phyloP scores from a whole-genome alignment of 352 stramenopile genomes.

The Phytophthora aleatoria region DNA sequence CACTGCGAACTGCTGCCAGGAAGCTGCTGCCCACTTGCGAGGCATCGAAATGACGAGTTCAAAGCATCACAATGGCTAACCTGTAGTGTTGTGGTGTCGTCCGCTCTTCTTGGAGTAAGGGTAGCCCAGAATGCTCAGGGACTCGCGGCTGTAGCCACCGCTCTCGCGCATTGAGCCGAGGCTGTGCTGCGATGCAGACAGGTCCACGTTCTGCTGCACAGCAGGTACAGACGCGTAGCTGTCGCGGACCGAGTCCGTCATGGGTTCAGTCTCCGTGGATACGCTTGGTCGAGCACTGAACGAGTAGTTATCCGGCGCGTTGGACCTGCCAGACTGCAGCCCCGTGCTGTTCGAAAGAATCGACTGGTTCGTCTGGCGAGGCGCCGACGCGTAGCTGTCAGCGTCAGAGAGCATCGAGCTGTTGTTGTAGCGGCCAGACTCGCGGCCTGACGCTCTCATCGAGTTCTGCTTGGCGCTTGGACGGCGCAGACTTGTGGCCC shows the following conservation, averaged over 20 bases:
- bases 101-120: slow-evolving; percentile 80
- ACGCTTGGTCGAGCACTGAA: slow-evolving; percentile 20
- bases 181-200: slow-evolving; percentile 35
- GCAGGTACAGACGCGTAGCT: slow-evolving; percentile 25
- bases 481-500: slow-evolving; percentile 64
- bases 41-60: slow-evolving; percentile 20
- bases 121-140: slow-evolving; percentile 83
- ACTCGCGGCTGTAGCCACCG: slow-evolving; percentile 75
- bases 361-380: slow-evolving; percentile 34
- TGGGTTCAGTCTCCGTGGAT: slow-evolving; percentile 10
- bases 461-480: slow-evolving; percentile 44
- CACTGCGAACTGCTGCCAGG: slow-evolving; percentile 20
- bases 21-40: slow-evolving; percentile 30
- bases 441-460: slow-evolving; percentile 22
- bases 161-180: slow-evolving; percentile 53
- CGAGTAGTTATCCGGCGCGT: slow-evolving; percentile 23
- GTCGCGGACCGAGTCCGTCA: slow-evolving; percentile 26
- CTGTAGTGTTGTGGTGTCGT: slow-evolving; percentile 58
- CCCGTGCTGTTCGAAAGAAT: slow-evolving; percentile 35
- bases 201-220: slow-evolving; percentile 20
- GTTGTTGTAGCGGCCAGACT: slow-evolving; percentile 32
- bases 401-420: slow-evolving; percentile 27
- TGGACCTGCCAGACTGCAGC: slow-evolving; percentile 23
- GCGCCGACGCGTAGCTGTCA: slow-evolving; percentile 42
- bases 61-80: slow-evolving; percentile 34